A percentile compares a stretch with the other conserved stretches of the same genome.
phyloP scores from a whole-genome alignment of 768 basidiomycete species.

The Cystobasidium onofrii region DNA sequence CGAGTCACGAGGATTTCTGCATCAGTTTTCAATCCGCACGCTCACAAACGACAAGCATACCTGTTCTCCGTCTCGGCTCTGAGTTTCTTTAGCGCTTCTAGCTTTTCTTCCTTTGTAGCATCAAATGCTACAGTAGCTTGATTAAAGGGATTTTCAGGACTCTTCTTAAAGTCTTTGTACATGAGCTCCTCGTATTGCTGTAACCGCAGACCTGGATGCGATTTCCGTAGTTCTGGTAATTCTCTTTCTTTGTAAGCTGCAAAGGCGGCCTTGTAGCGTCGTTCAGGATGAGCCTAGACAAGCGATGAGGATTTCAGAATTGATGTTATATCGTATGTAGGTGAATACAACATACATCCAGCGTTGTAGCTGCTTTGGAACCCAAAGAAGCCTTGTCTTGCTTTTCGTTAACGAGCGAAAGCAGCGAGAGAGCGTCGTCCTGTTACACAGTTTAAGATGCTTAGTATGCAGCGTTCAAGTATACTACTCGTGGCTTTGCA shows the following conservation, averaged over 20 bases:
- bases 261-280: constrained; percentile 50
- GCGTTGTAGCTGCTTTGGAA: constrained; percentile 39
- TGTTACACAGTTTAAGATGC: not conserved
- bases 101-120: constrained; percentile 49
- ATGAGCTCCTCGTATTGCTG: constrained; percentile 44
- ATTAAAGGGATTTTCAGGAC: constrained; percentile 46
- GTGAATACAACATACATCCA: constrained; percentile 33
- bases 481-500: not conserved
- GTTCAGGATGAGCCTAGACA: constrained; percentile 40
- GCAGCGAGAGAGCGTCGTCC: constrained; percentile 46
- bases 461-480: not conserved
- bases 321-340: not conserved
- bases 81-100: constrained; percentile 44
- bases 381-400: constrained; percentile 47
- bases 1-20: no score
- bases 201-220: constrained; percentile 48
- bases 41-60: not conserved
- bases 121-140: constrained; percentile 44
- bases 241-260: constrained; percentile 40
- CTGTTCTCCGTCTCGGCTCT: constrained; percentile 31
- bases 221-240: constrained; percentile 40
- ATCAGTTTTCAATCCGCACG: no score
- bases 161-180: constrained; percentile 39
- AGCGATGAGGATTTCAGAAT: not conserved
- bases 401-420: constrained; percentile 47